These are phyloP conservation scores for Cenchrus americanus DNA, from an alignment of 176 grass and related monocot species.

Conservation along the genomic window DNA sequence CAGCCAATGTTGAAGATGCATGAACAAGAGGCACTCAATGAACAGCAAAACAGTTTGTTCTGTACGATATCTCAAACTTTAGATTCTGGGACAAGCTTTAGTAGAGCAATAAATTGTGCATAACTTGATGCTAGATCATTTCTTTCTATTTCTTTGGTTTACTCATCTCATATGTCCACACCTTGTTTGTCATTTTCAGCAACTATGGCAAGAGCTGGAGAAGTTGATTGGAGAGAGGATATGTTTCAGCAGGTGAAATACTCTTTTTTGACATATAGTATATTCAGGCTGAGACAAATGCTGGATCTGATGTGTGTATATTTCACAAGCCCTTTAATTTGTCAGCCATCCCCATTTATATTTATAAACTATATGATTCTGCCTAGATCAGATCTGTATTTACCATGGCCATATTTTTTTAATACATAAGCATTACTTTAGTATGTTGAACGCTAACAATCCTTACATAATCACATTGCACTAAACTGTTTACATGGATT, in stretches of 20 bases:
- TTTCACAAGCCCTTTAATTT: not conserved
- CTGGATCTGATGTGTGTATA: not conserved
- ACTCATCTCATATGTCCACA: not conserved
- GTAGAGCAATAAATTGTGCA: not conserved
- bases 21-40: not conserved
- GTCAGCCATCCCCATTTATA: not conserved
- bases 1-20: not conserved
- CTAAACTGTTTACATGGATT: not conserved
- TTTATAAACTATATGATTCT: not conserved
- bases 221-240: conserved; percentile 30
- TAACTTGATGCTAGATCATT: not conserved
- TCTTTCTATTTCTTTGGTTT: not conserved
- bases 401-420: not conserved
- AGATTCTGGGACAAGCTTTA: not conserved
- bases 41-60: not conserved
- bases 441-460: not conserved
- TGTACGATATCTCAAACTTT: not conserved
- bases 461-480: not conserved
- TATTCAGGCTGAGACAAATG: not conserved
- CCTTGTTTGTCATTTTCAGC: conserved; percentile 12
- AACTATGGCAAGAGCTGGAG: not conserved
- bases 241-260: conserved; percentile 22
- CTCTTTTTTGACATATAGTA: not conserved
- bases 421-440: not conserved
- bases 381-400: not conserved